A percentile compares a stretch with the other conserved stretches of the same genome.
Conservation (phyloP, 352 stramenopile genomes). For the Pythium phragmiticola region DNA sequence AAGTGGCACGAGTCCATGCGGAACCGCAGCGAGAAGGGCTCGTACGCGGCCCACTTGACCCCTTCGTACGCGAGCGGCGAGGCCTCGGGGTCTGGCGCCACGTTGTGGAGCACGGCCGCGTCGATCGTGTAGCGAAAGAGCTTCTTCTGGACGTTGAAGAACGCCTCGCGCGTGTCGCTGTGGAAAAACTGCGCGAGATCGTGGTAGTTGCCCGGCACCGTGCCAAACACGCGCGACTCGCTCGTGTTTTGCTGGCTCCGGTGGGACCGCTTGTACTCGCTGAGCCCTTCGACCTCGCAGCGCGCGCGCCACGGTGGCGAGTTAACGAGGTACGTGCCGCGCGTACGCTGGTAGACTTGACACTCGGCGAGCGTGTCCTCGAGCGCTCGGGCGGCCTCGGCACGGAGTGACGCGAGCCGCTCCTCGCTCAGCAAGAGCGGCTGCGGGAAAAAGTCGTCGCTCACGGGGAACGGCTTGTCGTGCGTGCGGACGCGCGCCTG, state of each 20-base stretch:
- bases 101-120: slow-evolving; percentile 18
- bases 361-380: slow-evolving; percentile 10
- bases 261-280: slow-evolving; percentile 20
- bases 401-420: slow-evolving; percentile 14
- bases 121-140: slow-evolving; percentile 19
- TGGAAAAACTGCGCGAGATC: slow-evolving; percentile 20
- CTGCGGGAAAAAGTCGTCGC: slow-evolving; percentile 15
- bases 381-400: slow-evolving; percentile 12
- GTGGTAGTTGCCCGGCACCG: slow-evolving; percentile 20
- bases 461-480: slow-evolving; percentile 17
- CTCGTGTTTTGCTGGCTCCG: slow-evolving; percentile 3
- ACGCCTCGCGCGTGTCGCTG: slow-evolving; percentile 18
- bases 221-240: slow-evolving; percentile 18
- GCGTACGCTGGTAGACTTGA: slow-evolving; percentile 4
- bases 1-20: slow-evolving; percentile 23
- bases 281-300: slow-evolving; percentile 16
- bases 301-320: slow-evolving; percentile 14
- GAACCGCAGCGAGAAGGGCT: slow-evolving; percentile 25
- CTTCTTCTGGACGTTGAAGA: slow-evolving; percentile 27
- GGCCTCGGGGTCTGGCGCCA: not conserved
- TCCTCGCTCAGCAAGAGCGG: slow-evolving; percentile 10
- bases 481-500: not conserved
- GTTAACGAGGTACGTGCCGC: slow-evolving; percentile 22
- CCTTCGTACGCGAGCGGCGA: slow-evolving; percentile 18
- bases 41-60: slow-evolving; percentile 25